Conservation (phyloP, 345 rosid species). For the Carallia pectinifolia region DNA sequence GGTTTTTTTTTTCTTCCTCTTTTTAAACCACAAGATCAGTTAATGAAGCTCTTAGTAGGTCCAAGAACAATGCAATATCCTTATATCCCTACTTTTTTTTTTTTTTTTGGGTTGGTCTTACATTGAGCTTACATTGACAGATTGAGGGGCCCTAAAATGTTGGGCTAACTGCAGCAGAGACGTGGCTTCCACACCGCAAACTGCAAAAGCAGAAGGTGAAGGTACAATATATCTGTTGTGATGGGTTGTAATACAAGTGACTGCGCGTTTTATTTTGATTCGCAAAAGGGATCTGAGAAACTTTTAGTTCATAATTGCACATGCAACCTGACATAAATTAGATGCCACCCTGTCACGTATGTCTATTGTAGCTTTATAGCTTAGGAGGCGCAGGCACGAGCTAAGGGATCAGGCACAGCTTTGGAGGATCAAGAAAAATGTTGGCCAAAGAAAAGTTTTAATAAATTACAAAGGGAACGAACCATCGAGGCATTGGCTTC, state of each 20-base stretch:
- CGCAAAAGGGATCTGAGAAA: background rate
- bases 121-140: too few relatives aligned
- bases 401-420: background rate
- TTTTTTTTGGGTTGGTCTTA: too few relatives aligned
- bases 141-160: background rate
- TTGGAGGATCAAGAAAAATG: background rate
- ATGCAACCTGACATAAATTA: constrained; percentile 33
- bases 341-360: constrained; percentile 8
- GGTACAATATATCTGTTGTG: background rate
- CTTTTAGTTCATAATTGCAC: constrained; percentile 37
- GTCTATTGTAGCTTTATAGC: background rate
- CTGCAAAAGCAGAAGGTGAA: background rate
- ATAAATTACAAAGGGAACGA: too few relatives aligned
- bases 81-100: background rate
- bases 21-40: too few relatives aligned
- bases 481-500: too few relatives aligned
- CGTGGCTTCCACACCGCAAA: constrained; percentile 16
- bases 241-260: constrained; percentile 9
- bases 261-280: background rate
- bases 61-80: background rate
- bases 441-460: too few relatives aligned
- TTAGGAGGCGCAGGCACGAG: background rate
- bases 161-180: constrained; percentile 11
- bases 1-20: background rate
- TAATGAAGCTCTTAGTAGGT: background rate